Evolutionary conservation across 768 basidiomycete species (phyloP).

Genomic region (Termitomyces heimii): DNA sequence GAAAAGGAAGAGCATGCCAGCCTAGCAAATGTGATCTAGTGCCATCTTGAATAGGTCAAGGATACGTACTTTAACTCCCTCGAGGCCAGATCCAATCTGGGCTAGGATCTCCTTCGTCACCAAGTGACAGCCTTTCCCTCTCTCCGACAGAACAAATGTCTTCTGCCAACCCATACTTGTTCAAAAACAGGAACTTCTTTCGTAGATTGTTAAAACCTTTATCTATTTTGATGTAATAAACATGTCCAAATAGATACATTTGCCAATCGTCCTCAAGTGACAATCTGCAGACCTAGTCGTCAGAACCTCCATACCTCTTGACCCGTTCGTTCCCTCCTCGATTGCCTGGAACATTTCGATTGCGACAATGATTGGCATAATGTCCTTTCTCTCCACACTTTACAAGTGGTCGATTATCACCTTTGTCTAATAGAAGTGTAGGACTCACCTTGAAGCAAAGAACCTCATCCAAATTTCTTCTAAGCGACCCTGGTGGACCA

Average conservation of each 20-base stretch:
- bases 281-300: slow-evolving; percentile 1
- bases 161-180: slow-evolving; percentile 83
- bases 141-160: slow-evolving; percentile 59
- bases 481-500: slow-evolving; percentile 28
- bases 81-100: slow-evolving; percentile 65
- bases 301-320: slow-evolving; percentile 31
- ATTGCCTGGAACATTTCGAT: slow-evolving; percentile 87
- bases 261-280: not conserved
- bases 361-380: slow-evolving; percentile 91
- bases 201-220: too few species aligned
- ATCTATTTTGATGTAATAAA: not conserved
- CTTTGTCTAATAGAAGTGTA: not conserved
- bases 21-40: slow-evolving; percentile 19
- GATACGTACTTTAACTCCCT: slow-evolving; percentile 50
- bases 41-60: not conserved
- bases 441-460: slow-evolving; percentile 75
- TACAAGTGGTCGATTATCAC: slow-evolving; percentile 6
- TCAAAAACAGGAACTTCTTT: not conserved
- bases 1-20: slow-evolving; percentile 86
- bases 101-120: slow-evolving; percentile 70
- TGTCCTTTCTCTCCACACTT: slow-evolving; percentile 92
- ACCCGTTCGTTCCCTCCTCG: slow-evolving; percentile 71
- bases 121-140: slow-evolving; percentile 70
- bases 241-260: not conserved
- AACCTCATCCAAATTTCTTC: slow-evolving; percentile 79